phyloP scores from a whole-genome alignment of 495 filamentous ascomycete genomes.

The Tuber magnatum region DNA sequence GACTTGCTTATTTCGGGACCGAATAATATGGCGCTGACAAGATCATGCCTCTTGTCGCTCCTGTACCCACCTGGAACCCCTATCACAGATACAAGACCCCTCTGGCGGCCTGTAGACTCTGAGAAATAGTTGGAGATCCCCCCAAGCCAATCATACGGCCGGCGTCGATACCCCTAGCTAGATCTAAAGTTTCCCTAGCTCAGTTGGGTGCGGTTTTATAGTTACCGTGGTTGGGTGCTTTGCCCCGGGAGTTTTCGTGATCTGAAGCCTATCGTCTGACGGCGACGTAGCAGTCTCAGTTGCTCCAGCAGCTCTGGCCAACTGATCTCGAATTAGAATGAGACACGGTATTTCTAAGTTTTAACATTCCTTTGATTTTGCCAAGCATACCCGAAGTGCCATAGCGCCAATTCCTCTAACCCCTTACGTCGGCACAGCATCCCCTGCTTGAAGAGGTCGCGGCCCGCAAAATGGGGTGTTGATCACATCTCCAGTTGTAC shows the following conservation, averaged over 20 bases:
- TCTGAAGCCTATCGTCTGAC: slow-evolving; percentile 39
- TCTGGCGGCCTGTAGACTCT: neutral
- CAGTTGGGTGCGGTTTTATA: slow-evolving; percentile 56
- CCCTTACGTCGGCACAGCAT: slow-evolving; percentile 38
- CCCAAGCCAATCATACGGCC: slow-evolving; percentile 55
- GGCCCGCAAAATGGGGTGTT: neutral
- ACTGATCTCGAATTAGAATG: neutral
- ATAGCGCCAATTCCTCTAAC: slow-evolving; percentile 42
- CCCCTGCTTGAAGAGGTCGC: neutral
- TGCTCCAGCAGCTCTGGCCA: slow-evolving; percentile 43
- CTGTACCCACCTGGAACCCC: slow-evolving; percentile 50
- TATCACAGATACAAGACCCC: neutral
- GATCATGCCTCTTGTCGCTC: neutral
- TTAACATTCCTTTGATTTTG: neutral
- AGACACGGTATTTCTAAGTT: neutral
- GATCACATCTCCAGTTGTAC: neutral
- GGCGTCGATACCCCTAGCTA: slow-evolving; percentile 47
- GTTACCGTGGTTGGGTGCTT: slow-evolving; percentile 52
- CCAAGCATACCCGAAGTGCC: slow-evolving; percentile 28
- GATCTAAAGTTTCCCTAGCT: slow-evolving; percentile 53
- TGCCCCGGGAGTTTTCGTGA: slow-evolving; percentile 46
- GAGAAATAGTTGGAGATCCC: neutral
- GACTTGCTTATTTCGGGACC: neutral
- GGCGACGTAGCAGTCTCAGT: slow-evolving; percentile 45
- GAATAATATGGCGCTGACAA: neutral